Evolutionary conservation across 106 monocot species (phyloP).

Genomic region (Iris macrosiphon): DNA sequence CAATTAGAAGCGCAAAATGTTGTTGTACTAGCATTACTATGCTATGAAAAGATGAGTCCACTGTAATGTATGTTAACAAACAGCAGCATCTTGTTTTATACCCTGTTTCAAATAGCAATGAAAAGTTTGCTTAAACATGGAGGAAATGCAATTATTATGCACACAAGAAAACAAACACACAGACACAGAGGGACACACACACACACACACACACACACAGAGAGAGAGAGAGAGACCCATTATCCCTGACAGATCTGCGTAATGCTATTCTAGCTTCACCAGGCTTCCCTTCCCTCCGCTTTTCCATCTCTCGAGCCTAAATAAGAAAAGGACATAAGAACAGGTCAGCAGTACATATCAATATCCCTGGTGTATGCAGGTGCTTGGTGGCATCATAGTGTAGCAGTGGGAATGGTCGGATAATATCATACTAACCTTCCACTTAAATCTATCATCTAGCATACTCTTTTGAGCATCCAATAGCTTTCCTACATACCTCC

Average conservation of each 20-base stretch:
- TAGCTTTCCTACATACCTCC: conserved; percentile 95
- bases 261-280: conserved; percentile 90
- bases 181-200: background rate
- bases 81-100: too few relatives aligned
- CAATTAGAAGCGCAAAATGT: too few relatives aligned
- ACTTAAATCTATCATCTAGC: conserved; percentile 98
- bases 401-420: background rate
- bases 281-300: conserved; percentile 93
- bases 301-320: conserved; percentile 97
- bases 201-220: background rate
- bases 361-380: background rate
- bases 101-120: too few relatives aligned
- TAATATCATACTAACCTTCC: conserved; percentile 62
- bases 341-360: background rate
- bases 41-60: too few relatives aligned
- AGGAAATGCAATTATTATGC: too few relatives aligned
- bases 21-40: too few relatives aligned
- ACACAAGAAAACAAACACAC: too few relatives aligned
- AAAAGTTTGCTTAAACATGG: too few relatives aligned
- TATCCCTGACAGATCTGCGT: conserved; percentile 92
- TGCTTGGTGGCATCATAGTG: background rate
- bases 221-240: conserved; percentile 47
- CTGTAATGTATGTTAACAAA: too few relatives aligned
- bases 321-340: background rate
- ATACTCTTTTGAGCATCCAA: conserved; percentile 97